Conservation (phyloP, 345 rosid genomes). For the Dovyalis caffra region DNA sequence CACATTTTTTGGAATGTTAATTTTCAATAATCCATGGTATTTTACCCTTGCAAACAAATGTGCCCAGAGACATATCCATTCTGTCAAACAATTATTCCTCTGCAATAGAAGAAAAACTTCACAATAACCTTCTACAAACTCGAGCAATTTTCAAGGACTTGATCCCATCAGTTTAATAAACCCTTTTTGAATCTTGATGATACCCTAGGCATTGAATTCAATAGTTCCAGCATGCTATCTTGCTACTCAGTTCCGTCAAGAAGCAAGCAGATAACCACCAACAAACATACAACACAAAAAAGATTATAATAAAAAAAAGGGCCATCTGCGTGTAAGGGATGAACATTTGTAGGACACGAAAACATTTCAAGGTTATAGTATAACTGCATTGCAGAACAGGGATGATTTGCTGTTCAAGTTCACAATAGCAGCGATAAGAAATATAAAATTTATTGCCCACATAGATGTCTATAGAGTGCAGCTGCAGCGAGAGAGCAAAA, state of each 20-base stretch:
- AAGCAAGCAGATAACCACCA: background rate
- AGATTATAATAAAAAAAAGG: background rate
- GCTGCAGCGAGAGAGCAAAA: background rate
- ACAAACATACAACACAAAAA: background rate
- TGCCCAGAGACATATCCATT: too few species aligned
- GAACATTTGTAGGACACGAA: background rate
- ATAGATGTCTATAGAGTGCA: background rate
- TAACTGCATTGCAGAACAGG: background rate
- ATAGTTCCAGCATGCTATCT: background rate
- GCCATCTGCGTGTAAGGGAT: background rate
- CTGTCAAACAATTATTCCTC: too few species aligned
- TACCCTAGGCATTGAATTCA: background rate
- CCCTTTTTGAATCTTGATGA: background rate
- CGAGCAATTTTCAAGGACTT: background rate
- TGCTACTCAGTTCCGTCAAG: background rate
- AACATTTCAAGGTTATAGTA: background rate
- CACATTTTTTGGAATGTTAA: too few species aligned
- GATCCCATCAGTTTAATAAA: background rate
- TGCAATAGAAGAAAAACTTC: background rate
- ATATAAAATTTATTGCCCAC: background rate
- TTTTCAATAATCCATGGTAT: too few species aligned
- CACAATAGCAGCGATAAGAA: background rate
- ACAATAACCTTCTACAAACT: background rate
- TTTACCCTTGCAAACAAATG: too few species aligned
- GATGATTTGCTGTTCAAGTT: background rate